phyloP scores from a whole-genome alignment of 108 stramenopile genomes.

The Discostella stelligeroides region DNA sequence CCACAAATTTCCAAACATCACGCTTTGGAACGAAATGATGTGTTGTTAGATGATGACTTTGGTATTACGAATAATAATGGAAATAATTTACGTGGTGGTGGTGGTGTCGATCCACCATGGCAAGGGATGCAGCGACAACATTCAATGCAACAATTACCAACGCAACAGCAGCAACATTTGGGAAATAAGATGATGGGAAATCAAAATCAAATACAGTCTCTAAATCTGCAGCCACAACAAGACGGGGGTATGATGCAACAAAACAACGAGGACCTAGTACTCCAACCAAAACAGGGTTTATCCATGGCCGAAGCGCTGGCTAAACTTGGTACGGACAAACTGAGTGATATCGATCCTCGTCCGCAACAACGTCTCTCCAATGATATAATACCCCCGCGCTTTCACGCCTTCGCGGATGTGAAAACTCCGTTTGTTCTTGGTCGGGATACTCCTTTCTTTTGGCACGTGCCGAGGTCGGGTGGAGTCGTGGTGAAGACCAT shows the following conservation, averaged over 20 bases:
- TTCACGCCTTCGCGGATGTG: slow-evolving; percentile 35
- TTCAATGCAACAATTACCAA: no score
- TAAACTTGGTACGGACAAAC: slow-evolving; percentile 22
- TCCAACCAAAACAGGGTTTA: slow-evolving; percentile 9
- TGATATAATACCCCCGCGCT: slow-evolving; percentile 25
- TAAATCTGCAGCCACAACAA: no score
- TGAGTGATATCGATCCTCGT: slow-evolving; percentile 34
- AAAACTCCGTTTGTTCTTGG: slow-evolving; percentile 36
- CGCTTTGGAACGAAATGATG: slow-evolving; percentile 16
- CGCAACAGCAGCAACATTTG: no score
- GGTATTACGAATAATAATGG: not conserved
- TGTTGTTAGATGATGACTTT: slow-evolving; percentile 18
- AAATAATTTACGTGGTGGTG: slow-evolving; percentile 12
- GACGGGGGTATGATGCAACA: slow-evolving; percentile 1
- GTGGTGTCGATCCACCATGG: not conserved
- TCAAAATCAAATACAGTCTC: no score
- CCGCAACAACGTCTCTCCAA: slow-evolving; percentile 16
- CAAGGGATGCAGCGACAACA: not conserved
- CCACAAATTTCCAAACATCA: no score
- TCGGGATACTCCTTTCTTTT: slow-evolving; percentile 51
- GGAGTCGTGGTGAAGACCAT: slow-evolving; percentile 48
- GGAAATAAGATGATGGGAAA: no score
- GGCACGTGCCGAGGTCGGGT: slow-evolving; percentile 57
- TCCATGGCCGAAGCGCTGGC: slow-evolving; percentile 23
- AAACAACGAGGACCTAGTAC: slow-evolving; percentile 2